Percentiles rank a stretch among this genome's conserved stretches.
These are phyloP conservation scores for Colletotrichum graminicola DNA, from an alignment of 2,329 filamentous ascomycete species.

Conservation along the genomic window DNA sequence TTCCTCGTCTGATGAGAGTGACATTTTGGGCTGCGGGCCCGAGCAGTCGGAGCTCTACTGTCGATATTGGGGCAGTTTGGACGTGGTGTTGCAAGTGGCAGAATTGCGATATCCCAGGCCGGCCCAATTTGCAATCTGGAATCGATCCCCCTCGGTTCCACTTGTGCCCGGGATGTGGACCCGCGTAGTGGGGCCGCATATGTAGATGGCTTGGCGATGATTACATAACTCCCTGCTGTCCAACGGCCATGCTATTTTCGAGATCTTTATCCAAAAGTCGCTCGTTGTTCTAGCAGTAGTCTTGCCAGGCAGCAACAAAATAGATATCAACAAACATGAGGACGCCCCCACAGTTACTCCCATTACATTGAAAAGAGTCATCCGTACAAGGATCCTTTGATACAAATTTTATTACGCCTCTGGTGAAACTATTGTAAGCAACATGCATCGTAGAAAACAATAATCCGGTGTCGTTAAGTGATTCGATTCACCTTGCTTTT, in stretches of 20 bases:
- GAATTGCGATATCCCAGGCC: slow-evolving; percentile 14
- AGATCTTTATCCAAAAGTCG: neutral
- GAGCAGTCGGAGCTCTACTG: slow-evolving; percentile 18
- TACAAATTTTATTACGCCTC: too few species aligned
- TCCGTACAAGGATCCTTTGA: too few species aligned
- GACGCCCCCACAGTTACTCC: neutral
- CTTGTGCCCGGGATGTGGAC: slow-evolving; percentile 24
- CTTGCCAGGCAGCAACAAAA: neutral
- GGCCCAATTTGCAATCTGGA: slow-evolving; percentile 5
- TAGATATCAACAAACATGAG: neutral
- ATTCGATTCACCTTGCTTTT: neutral
- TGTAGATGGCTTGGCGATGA: neutral
- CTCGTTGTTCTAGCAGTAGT: too few species aligned
- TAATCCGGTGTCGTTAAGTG: neutral
- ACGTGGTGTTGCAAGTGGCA: slow-evolving; percentile 9
- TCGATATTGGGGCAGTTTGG: neutral
- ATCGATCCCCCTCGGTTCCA: slow-evolving; percentile 15
- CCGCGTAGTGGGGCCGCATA: slow-evolving; percentile 24
- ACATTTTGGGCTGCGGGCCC: slow-evolving; percentile 37
- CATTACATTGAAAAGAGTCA: neutral
- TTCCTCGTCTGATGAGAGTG: slow-evolving; percentile 42
- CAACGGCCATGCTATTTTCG: neutral
- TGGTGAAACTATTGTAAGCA: too few species aligned
- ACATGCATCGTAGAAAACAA: too few species aligned
- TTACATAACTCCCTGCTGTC: neutral